Percentiles rank a stretch among this genome's conserved stretches.
Evolutionary conservation across 208 protist genomes (phyloP).

Genomic region (Crithidia sp.): DNA sequence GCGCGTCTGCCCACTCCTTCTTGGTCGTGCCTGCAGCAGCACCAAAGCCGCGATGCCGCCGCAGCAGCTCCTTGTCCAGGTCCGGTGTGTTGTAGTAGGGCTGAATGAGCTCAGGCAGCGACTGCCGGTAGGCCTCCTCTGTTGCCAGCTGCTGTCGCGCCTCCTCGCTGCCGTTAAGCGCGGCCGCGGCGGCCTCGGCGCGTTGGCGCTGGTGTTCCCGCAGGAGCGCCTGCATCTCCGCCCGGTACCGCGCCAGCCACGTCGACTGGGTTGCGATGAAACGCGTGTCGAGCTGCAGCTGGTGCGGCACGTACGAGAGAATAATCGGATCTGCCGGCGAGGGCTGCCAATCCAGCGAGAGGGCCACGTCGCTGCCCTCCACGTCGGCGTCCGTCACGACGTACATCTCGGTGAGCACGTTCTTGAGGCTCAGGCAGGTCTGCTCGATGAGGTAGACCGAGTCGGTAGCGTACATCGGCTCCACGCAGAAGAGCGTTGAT

Average conservation of each 20-base stretch:
- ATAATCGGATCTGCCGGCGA: slow-evolving; percentile 57
- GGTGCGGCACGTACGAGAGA: slow-evolving; percentile 26
- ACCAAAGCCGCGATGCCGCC: slow-evolving; percentile 8
- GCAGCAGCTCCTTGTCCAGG: slow-evolving; percentile 33
- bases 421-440: slow-evolving; percentile 66
- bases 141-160: slow-evolving; percentile 19
- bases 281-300: slow-evolving; percentile 41
- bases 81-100: slow-evolving; percentile 28
- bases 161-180: slow-evolving; percentile 21
- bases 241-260: slow-evolving; percentile 53
- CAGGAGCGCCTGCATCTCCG: slow-evolving; percentile 63
- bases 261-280: slow-evolving; percentile 56
- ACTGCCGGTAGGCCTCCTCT: slow-evolving; percentile 15
- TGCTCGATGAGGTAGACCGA: slow-evolving; percentile 67
- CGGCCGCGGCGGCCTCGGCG: slow-evolving; percentile 11
- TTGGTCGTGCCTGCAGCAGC: not conserved
- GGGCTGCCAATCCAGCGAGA: slow-evolving; percentile 64
- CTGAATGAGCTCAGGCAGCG: slow-evolving; percentile 13
- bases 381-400: slow-evolving; percentile 45
- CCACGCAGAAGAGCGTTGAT: slow-evolving; percentile 64
- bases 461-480: slow-evolving; percentile 64
- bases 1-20: not conserved
- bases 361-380: slow-evolving; percentile 38
- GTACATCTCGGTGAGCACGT: slow-evolving; percentile 73
- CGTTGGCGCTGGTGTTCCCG: slow-evolving; percentile 20